These are phyloP conservation scores for Cicer bijugum DNA, from an alignment of 306 rosid species.

Conservation along the genomic window DNA sequence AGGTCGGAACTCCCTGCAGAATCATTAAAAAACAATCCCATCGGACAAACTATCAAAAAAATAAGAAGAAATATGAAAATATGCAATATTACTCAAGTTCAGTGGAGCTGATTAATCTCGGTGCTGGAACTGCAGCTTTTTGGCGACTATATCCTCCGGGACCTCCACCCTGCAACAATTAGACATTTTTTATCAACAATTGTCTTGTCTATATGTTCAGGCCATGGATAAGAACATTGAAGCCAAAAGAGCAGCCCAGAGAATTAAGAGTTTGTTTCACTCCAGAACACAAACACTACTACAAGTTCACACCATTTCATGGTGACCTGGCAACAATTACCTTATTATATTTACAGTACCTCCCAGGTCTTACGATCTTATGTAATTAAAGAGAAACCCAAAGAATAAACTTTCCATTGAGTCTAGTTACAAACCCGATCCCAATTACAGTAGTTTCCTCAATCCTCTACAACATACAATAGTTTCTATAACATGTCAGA, in stretches of 20 bases:
- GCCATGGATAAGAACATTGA: slow-evolving; percentile 10
- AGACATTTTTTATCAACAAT: slow-evolving; percentile 36
- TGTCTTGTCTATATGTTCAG: background rate
- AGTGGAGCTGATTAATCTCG: slow-evolving; percentile 83
- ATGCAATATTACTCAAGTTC: slow-evolving; percentile 84
- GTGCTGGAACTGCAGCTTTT: slow-evolving; percentile 65
- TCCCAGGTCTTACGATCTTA: slow-evolving; percentile 13
- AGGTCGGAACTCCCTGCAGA: slow-evolving; percentile 85
- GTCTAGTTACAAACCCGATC: background rate
- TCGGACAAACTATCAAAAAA: slow-evolving; percentile 33
- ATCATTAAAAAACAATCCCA: slow-evolving; percentile 35
- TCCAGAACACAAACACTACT: slow-evolving; percentile 20
- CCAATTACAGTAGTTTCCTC: background rate
- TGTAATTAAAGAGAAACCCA: background rate
- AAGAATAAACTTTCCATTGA: background rate
- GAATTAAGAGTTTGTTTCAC: slow-evolving; percentile 5
- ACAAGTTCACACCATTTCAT: background rate
- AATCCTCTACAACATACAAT: background rate
- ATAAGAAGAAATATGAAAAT: slow-evolving; percentile 4
- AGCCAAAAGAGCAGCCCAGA: background rate
- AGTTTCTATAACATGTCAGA: slow-evolving; percentile 11
- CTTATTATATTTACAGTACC: slow-evolving; percentile 17
- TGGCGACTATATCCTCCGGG: slow-evolving; percentile 46
- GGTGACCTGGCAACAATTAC: background rate
- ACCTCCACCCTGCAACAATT: slow-evolving; percentile 80